Conservation (phyloP, 805 yeast species). For the Nakazawaea ambrosiae region DNA sequence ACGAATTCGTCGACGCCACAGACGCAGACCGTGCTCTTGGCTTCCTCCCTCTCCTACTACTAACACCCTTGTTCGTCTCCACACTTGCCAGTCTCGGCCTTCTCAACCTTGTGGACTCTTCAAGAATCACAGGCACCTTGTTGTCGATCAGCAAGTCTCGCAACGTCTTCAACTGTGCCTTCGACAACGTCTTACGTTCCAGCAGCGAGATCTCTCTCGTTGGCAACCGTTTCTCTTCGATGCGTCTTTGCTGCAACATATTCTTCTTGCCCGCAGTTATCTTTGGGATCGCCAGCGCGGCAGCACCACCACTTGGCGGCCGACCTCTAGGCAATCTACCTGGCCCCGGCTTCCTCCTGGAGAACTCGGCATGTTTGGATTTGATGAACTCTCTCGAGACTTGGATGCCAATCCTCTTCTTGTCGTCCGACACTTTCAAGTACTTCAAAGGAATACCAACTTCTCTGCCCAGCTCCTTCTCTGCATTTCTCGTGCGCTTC, state of each 20-base stretch:
- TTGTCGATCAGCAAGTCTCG: constrained; percentile 6
- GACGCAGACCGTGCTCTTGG: not conserved
- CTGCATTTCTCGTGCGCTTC: constrained; percentile 6
- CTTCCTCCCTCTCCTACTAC: not conserved
- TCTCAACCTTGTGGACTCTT: too few relatives aligned
- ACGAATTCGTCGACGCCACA: too few relatives aligned
- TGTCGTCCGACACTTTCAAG: constrained; percentile 1
- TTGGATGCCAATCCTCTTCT: not conserved
- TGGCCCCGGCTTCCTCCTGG: not conserved
- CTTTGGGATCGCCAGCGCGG: not conserved
- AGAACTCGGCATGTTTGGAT: not conserved
- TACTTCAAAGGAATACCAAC: constrained; percentile 10
- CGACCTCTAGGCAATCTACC: not conserved
- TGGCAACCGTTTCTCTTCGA: not conserved
- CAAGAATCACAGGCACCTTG: constrained; percentile 6
- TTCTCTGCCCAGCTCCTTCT: constrained; percentile 1
- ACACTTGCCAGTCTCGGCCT: too few relatives aligned
- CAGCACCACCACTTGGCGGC: too few relatives aligned
- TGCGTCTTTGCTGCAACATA: not conserved
- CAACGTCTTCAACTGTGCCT: not conserved
- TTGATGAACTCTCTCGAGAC: not conserved
- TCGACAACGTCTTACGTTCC: not conserved
- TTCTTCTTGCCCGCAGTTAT: not conserved
- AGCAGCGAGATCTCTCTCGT: not conserved
- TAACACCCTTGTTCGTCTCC: too few relatives aligned